Percentiles rank a stretch among this genome's conserved stretches.
Conservation (phyloP, 352 stramenopile genomes). For the Globisporangium camurandrum region DNA sequence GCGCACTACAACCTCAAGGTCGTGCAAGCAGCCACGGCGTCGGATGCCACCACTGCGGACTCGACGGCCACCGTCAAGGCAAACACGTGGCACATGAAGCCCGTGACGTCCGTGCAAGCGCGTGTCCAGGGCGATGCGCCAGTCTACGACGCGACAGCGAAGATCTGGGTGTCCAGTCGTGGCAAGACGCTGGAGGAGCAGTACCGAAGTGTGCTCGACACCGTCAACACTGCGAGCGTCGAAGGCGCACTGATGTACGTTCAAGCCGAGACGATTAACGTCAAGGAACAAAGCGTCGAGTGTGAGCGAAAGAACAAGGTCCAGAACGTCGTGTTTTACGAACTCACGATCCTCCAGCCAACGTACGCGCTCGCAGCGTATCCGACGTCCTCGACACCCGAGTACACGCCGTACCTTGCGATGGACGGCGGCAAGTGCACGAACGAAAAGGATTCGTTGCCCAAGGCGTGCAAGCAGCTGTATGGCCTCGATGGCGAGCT, state of each 20-base stretch:
- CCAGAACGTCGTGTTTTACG: constrained; percentile 27
- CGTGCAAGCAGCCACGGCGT: background rate
- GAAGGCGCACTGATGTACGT: constrained; percentile 79
- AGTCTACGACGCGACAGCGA: constrained; percentile 18
- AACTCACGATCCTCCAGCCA: constrained; percentile 19
- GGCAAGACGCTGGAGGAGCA: constrained; percentile 19
- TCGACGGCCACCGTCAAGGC: no score
- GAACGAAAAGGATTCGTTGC: constrained; percentile 6
- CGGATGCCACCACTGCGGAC: no score
- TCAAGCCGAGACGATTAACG: constrained; percentile 62
- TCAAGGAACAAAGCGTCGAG: constrained; percentile 15
- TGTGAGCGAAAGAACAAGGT: constrained; percentile 27
- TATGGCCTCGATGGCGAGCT: constrained; percentile 13
- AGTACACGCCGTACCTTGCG: constrained; percentile 11
- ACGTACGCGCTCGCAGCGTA: constrained; percentile 16
- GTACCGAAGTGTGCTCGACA: constrained; percentile 33
- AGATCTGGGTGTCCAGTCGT: constrained; percentile 18
- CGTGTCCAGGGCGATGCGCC: constrained; percentile 26
- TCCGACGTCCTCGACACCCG: constrained; percentile 2
- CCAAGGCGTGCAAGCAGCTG: constrained; percentile 19
- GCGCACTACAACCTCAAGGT: constrained; percentile 14
- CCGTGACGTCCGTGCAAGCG: constrained; percentile 20
- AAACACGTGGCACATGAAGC: constrained; percentile 10
- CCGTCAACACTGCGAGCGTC: constrained; percentile 67
- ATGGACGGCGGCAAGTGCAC: constrained; percentile 13